Base-by-base conservation (phyloP, 345 rosid genomes). In the Odontarrhena argentea region DNA sequence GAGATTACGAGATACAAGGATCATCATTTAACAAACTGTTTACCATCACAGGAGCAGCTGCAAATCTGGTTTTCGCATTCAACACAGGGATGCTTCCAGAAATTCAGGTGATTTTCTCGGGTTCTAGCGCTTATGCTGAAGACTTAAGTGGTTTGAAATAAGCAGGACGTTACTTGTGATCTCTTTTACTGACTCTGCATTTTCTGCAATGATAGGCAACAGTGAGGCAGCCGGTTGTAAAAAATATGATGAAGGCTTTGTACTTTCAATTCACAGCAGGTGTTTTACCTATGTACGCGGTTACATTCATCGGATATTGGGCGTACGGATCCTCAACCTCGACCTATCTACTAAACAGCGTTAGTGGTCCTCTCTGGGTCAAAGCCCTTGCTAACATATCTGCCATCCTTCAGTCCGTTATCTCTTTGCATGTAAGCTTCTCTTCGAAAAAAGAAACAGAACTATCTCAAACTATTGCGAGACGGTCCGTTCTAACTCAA, bases 81-180 rank as follows among this genome's bases (percentile, higher is more conserved):
- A 94, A 94, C 67, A 91, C 99, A 1, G 99, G 99, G 58, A 94
- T 94, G 99, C 95, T 91, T 68, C 99, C 97, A 45, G 99, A 94
- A 70, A 91, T 94, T 44, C 81, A 80, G 75, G 83, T 80, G 58
- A 53, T 0, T 64, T 5, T 25, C 8, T 35, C 9, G 5, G 36
- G 36, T 32, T 5, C 7, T 5, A 32, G 7, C 36, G 6, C 36
- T 4, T 32, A 32, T 32, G 36, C 7, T 32, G 6, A 32, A 32
- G 36, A 28, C 4, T 28, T 4, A 28, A 28, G 32, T 28, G 4
- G 3, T 28, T 28, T 28, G 3, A 28, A 28, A 28, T 28, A 28
- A 28, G 3, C 32, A 4, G 32, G 32, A 32, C 36, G 4, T 32
- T 32, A 5, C 36, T 32, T 5, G 36, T 32, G 36, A 32, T 32